Evolutionary conservation across 2,329 filamentous ascomycete species (phyloP), one percentile per base, ranked within the genome.

Genomic region (Ploettnerulaceae sp.): DNA sequence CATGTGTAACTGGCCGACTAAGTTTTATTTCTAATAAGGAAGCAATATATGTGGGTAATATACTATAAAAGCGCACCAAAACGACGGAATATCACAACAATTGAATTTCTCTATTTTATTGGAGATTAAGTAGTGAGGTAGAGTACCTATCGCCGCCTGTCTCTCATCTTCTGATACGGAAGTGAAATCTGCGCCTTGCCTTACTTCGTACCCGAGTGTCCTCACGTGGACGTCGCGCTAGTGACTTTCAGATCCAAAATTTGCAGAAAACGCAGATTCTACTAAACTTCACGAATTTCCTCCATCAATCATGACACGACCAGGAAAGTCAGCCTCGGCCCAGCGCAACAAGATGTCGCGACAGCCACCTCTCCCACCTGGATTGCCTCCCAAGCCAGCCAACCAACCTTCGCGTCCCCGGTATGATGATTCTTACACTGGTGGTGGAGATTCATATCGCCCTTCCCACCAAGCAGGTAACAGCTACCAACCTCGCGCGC

Each of bases 321-420:
- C n/a, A 37, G 47, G 15, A 26, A 40, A 44, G 15, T 18, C 20
- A n/a, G n/a, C n/a, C n/a, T n/a, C n/a, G n/a, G 17, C 34, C 2
- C 31, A 47, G 24, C 33, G 14, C 33, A 47, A 54, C 37, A 59
- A 36, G 8, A 62, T 61, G 61, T 58, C 57, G 41, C 48, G 55
- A 46, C 57, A 55, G 48, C 60, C 59, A 7, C 61, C 61, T 15
- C 57, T 56, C 21, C 58, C 59, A 4, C 52, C 47, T 15, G 60
- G 60, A 15, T 33, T 53, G n/a, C 57, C 60, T 24, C 54, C 58
- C 20, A 52, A 54, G 22, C 52, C 51, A 7, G 22, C 45, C 14
- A 45, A 36, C 33, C 40, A 45, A 9, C 25, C 29, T 5, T 18
- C n/a, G 3, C 44, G 39, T 17, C 29, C 47, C 21, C 29, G 48